Percentiles rank a stretch among this genome's conserved stretches.
Evolutionary conservation across 139 green algal genomes (phyloP).

Genomic region (Diplosphaera chodatii): DNA sequence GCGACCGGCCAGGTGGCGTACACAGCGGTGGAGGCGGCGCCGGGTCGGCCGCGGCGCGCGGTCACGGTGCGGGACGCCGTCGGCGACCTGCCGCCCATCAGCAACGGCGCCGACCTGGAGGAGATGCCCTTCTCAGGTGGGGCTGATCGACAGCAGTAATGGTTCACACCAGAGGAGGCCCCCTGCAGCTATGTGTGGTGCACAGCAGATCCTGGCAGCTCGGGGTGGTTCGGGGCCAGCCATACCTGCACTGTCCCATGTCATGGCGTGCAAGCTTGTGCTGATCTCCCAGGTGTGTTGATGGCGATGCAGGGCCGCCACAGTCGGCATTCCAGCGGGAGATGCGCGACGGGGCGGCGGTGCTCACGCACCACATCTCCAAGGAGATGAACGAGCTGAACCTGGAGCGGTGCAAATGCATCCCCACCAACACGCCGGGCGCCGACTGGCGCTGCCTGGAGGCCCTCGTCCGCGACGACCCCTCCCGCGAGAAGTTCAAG

Average conservation of each 20-base stretch:
- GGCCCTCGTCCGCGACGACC: conserved; percentile 65
- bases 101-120: conserved; percentile 66
- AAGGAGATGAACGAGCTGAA: conserved; percentile 98
- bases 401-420: conserved; percentile 85
- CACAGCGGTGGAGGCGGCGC: conserved; percentile 53
- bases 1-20: conserved; percentile 33
- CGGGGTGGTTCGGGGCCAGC: no score
- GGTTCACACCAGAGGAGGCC: no score
- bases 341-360: conserved; percentile 49
- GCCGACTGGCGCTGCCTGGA: conserved; percentile 90
- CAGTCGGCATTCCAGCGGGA: conserved; percentile 71
- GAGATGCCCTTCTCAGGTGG: conserved; percentile 41
- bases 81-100: conserved; percentile 78
- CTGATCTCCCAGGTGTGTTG: no score
- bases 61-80: conserved; percentile 93
- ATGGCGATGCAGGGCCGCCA: conserved; percentile 38
- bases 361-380: conserved; percentile 84
- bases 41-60: conserved; percentile 74
- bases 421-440: conserved; percentile 84
- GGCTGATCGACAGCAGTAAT: no score
- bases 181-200: no score
- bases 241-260: no score
- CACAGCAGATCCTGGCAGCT: no score
- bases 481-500: conserved; percentile 58
- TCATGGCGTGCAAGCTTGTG: no score